phyloP scores from a whole-genome alignment of 768 basidiomycete genomes.

The Kondoa subrosea region DNA sequence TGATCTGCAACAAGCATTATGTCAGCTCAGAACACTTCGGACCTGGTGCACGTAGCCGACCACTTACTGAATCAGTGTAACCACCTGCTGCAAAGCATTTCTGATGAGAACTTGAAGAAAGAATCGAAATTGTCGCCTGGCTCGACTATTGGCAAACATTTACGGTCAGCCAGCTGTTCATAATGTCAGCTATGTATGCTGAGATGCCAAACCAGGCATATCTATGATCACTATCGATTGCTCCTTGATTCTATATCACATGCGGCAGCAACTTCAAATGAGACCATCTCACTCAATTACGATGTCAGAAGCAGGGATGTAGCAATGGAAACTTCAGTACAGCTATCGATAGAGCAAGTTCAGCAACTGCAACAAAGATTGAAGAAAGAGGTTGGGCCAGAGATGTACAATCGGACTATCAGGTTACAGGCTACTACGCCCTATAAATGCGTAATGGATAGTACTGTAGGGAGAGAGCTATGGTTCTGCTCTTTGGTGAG shows the following conservation, averaged over 20 bases:
- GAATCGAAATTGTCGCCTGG: slow-evolving; percentile 13
- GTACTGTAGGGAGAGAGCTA: slow-evolving; percentile 20
- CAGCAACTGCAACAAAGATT: slow-evolving; percentile 7
- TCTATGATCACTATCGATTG: slow-evolving; percentile 20
- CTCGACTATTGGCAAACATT: slow-evolving; percentile 21
- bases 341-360: slow-evolving; percentile 11
- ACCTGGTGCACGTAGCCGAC: not conserved
- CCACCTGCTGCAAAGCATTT: slow-evolving; percentile 8
- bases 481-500: not conserved
- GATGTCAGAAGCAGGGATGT: slow-evolving; percentile 19
- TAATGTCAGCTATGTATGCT: not conserved
- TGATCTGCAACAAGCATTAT: not conserved
- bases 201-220: slow-evolving; percentile 2
- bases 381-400: not conserved
- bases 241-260: slow-evolving; percentile 12
- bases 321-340: slow-evolving; percentile 16
- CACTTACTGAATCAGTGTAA: slow-evolving; percentile 4
- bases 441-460: slow-evolving; percentile 12
- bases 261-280: not conserved
- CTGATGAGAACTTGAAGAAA: slow-evolving; percentile 14
- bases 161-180: not conserved
- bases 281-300: slow-evolving; percentile 16
- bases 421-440: slow-evolving; percentile 19
- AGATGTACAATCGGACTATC: slow-evolving; percentile 9
- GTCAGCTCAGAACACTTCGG: not conserved